Percentiles rank a stretch among this genome's conserved stretches.
phyloP scores from a whole-genome alignment of 2,329 filamentous ascomycete genomes.

The Coniochaeta pulveracea region DNA sequence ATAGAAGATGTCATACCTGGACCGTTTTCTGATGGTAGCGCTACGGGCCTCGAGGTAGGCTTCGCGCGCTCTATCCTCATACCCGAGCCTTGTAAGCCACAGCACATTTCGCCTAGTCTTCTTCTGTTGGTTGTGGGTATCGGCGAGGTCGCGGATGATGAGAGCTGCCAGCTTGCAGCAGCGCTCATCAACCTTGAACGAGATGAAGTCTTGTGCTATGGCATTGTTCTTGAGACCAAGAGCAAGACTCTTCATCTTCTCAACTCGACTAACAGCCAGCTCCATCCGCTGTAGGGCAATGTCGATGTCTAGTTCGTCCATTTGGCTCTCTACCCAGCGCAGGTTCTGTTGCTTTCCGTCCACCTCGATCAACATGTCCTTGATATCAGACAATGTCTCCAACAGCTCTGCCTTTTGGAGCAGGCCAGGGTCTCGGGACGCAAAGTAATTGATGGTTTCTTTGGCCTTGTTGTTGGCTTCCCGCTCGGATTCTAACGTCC shows the following conservation, averaged over 20 bases:
- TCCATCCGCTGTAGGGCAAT: conserved; percentile 88
- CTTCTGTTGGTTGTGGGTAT: conserved; percentile 63
- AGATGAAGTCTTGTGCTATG: conserved; percentile 85
- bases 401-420: conserved; percentile 71
- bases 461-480: conserved; percentile 76
- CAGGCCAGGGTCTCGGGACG: conserved; percentile 63
- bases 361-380: conserved; percentile 87
- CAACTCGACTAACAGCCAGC: conserved; percentile 69
- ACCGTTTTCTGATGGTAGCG: conserved; percentile 67
- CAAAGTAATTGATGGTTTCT: conserved; percentile 79
- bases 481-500: conserved; percentile 73
- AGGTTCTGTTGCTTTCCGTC: conserved; percentile 95
- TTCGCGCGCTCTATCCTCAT: conserved; percentile 80
- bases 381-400: conserved; percentile 65
- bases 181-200: conserved; percentile 79
- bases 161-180: conserved; percentile 66
- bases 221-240: conserved; percentile 73
- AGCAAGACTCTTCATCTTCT: conserved; percentile 71
- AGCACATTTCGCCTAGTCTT: conserved; percentile 72
- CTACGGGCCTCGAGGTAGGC: conserved; percentile 74
- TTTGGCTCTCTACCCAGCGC: conserved; percentile 87
- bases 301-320: conserved; percentile 93
- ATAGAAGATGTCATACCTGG: conserved; percentile 56
- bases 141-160: conserved; percentile 65
- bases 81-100: conserved; percentile 80